Base-by-base conservation (phyloP, 768 basidiomycete genomes). In the Pleurotus ostreatus region DNA sequence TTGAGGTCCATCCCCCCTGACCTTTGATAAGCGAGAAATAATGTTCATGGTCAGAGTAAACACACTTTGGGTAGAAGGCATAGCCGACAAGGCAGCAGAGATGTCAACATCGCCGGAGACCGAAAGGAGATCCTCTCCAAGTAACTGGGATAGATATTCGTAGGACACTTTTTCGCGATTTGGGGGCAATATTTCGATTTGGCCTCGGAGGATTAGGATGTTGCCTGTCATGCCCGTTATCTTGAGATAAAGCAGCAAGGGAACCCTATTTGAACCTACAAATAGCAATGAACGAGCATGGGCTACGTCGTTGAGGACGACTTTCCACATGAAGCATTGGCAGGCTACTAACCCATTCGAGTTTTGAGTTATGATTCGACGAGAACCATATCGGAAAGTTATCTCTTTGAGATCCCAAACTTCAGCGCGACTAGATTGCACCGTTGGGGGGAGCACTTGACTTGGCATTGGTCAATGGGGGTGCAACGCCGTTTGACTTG, bases 271-370 rank as follows among this genome's bases (percentile, higher is more conserved):
- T n/a, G 37, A 5, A 67, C 80, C 62, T 64, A 90, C 91, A 94
- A 57, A 94, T 89, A 23, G 92, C 93, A 62, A 95, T 92, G 61
- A 95, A 89, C 0, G 91, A 93, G 65, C 93, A 95, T 7, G 93
- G 92, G 7, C 93, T 94, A 65, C 15, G 45, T 26, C 25, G 59
- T 18, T 34, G 38, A 23, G 26, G 34, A 53, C 57, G 41, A 58
- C 40, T 37, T n/a, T 25, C 46, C 25, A 47, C 48, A 22, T 23
- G 15, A 37, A 48, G 47, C 49, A 45, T 51, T 55, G 26, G 20
- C 55, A 52, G 20, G 46, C 43, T 37, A 76, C 85, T 57, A 56
- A 89, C 90, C 90, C 89, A 62, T 92, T 92, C 63, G 83, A 89
- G 63, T 91, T 91, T 70, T 92, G 89, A 0, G 88, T 91, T 51